These are phyloP conservation scores for Hansenula sp. DNA, from an alignment of 1,139 yeast species.

Conservation along the genomic window DNA sequence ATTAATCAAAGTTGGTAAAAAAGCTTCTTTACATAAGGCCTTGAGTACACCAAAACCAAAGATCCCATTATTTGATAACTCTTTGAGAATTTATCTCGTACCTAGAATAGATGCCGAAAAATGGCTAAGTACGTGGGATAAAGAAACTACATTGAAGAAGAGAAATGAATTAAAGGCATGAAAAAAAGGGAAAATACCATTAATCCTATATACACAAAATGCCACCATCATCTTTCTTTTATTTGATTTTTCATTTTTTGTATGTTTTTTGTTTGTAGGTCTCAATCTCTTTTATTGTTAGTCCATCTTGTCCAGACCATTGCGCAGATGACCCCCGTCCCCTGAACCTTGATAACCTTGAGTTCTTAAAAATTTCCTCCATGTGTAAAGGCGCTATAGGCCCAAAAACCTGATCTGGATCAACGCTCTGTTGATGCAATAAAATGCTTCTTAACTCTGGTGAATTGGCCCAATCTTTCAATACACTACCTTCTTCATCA, in stretches of 20 bases:
- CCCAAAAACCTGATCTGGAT: constrained; percentile 77
- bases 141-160: constrained; percentile 54
- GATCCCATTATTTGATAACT: constrained; percentile 75
- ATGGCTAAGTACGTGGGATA: constrained; percentile 70
- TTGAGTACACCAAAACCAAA: constrained; percentile 58
- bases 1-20: constrained; percentile 78
- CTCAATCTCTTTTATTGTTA: constrained; percentile 43
- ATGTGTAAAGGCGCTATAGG: constrained; percentile 66
- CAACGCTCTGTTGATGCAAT: constrained; percentile 52
- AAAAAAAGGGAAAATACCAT: not conserved
- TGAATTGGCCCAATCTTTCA: constrained; percentile 71
- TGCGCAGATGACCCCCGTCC: constrained; percentile 58
- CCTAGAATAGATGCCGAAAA: constrained; percentile 63
- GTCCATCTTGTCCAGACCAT: constrained; percentile 42
- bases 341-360: constrained; percentile 41
- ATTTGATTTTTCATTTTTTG: constrained; percentile 33
- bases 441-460: constrained; percentile 54
- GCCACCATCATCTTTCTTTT: no score
- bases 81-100: constrained; percentile 70
- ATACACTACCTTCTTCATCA: constrained; percentile 43
- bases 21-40: constrained; percentile 60
- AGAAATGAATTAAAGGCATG: constrained; percentile 25
- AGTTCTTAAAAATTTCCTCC: constrained; percentile 59
- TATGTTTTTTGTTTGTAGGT: constrained; percentile 43
- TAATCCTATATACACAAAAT: no score